Percentiles rank a stretch among this genome's conserved stretches.
Conservation (phyloP, 495 filamentous ascomycete species). For the Aspergillus mulundensis region DNA sequence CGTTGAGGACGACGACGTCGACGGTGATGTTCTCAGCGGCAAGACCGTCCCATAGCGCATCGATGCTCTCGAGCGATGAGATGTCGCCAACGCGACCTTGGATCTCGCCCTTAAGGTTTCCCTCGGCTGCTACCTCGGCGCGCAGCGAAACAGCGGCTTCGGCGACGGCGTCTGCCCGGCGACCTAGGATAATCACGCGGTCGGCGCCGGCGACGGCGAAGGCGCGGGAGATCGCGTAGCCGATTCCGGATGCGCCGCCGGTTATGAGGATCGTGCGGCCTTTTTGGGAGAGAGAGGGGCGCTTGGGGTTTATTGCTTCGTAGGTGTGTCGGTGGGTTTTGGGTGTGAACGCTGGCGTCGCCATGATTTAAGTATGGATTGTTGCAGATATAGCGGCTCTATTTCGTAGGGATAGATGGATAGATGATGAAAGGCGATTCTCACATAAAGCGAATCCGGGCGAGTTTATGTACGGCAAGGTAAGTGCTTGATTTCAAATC, state of each 20-base stretch:
- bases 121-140: no score
- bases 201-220: neutral
- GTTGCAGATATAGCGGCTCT: no score
- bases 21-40: neutral
- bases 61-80: neutral
- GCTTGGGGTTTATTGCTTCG: neutral
- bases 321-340: neutral
- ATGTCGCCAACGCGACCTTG: neutral
- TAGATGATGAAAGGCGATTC: no score
- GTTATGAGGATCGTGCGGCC: slow-evolving; percentile 11
- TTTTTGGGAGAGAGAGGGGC: slow-evolving; percentile 1
- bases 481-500: no score
- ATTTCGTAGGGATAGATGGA: no score
- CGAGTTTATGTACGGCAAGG: no score
- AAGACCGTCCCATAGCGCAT: neutral
- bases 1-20: slow-evolving; percentile 2
- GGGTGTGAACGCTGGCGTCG: neutral
- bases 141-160: neutral
- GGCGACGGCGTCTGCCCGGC: neutral
- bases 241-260: neutral
- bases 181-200: neutral
- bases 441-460: no score
- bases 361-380: neutral
- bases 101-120: neutral
- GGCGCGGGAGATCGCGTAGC: neutral